Base-by-base conservation (phyloP, 768 basidiomycete genomes). In the Megacollybia marginata region DNA sequence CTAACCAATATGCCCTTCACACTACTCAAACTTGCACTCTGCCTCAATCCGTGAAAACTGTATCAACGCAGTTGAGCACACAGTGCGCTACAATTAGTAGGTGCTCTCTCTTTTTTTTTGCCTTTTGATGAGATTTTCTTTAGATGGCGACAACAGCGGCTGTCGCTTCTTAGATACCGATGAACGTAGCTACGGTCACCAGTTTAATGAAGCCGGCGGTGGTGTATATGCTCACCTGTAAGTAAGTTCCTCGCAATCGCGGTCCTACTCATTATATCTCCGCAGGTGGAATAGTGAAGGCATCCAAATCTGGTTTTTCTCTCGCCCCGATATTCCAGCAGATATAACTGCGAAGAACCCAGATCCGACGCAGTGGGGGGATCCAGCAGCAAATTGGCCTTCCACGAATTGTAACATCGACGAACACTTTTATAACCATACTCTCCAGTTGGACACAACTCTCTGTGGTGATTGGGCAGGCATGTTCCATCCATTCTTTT, bases 1-100 rank as follows among this genome's bases (percentile, higher is more conserved):
- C 61, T 28, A 88, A 90, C 55, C 83, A 81, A 51, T 76, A 78
- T 62, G 79, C 85, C 1, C 69, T 88, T 5, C 88, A 89, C 61
- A 82, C 76, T 16, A 67, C 73, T 8, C 58, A 64, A 12, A 70
- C 68, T 34, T 75, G 76, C 54, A 60, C 64, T 6, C 59, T 66
- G 48, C 65, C 57, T 65, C 40, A 56, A 9, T 48, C 47, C 6
- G 44, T 44, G 23, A 51, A 44, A 28, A 28, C 23, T 28, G 23
- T 28, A 28, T 28, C 23, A 28, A 28, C 23, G 55, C 5, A 47
- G 23, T 42, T 54, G 12, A 46, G 48, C 20, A 55, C 55, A 6
- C 43, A 51, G 23, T 69, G 68, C 47, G 60, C 54, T 16, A 65
- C 68, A 42, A 62, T 57, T 1, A 7, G 9, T 20, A 52, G 18